These are phyloP conservation scores for Erucastrum elatum DNA, from an alignment of 345 rosid genomes.

Conservation along the genomic window DNA sequence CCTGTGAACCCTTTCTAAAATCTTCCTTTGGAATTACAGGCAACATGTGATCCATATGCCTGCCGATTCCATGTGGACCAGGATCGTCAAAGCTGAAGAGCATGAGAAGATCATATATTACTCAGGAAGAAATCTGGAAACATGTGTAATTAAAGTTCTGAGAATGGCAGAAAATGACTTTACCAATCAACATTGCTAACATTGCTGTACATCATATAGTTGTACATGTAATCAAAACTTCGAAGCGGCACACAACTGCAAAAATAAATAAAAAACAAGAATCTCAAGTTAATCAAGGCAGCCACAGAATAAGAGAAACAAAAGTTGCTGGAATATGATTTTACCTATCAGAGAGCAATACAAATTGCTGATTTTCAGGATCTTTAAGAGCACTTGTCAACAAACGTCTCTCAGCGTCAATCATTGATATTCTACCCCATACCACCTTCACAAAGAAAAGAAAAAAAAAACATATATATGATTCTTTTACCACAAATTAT, in stretches of 20 bases:
- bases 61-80: slow-evolving; percentile 97
- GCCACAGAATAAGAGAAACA: not conserved
- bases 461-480: no score
- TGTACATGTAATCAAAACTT: slow-evolving; percentile 76
- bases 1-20: slow-evolving; percentile 99
- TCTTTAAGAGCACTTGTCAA: slow-evolving; percentile 82
- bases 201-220: slow-evolving; percentile 84
- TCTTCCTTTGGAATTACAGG: slow-evolving; percentile 92
- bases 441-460: slow-evolving; percentile 55
- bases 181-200: slow-evolving; percentile 93
- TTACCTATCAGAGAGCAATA: slow-evolving; percentile 96
- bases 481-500: not conserved
- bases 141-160: no score
- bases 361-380: slow-evolving; percentile 92
- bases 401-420: slow-evolving; percentile 94
- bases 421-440: slow-evolving; percentile 98
- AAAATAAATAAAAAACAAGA: slow-evolving; percentile 28
- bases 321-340: not conserved
- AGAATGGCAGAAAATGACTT: slow-evolving; percentile 3
- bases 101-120: not conserved
- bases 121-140: no score
- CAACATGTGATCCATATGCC: slow-evolving; percentile 92
- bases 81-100: slow-evolving; percentile 86
- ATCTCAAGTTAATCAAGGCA: not conserved
- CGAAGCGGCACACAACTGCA: slow-evolving; percentile 96